Evolutionary conservation across 2,329 filamentous ascomycete genomes (phyloP), one percentile per base, ranked within the genome.

Genomic region (Cladosporium halotolerans): DNA sequence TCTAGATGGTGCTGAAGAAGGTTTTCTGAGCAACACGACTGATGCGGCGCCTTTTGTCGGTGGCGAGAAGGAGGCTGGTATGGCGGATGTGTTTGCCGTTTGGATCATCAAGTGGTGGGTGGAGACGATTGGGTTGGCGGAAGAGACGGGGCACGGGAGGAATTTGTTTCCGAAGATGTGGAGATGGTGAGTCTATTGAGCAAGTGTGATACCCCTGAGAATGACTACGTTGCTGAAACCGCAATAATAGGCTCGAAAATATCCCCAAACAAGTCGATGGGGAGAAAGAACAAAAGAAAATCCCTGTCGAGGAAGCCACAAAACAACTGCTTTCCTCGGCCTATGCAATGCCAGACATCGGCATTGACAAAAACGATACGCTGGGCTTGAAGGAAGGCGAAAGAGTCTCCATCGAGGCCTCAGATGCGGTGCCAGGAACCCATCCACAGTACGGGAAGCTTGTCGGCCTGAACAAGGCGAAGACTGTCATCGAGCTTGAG

Each of bases 81-180:
- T 61, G 11, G 59, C 59, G 8, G 59, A 61, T 39, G 51, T 61
- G 9, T 58, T 60, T 51, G 58, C 58, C 10, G 51, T 57, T 14
- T 61, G 59, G 59, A 58, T 61, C 53, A 50, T 61, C 38, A 60
- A 59, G 45, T 61, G 58, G 59, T 58, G 56, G 19, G 36, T 61
- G 14, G 51, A 57, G 46, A 60, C 58, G 10, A 33, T 60, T 7
- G 52, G 54, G 2, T 23, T 61, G 40, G 55, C 56, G 18, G 55
- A 59, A 41, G 50, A 57, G 40, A 45, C 53, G 6, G 58, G 59
- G 6, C 48, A 58, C 47, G 58, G 51, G 9, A 47, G 31, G 43
- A 28, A 56, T 9, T 53, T 54, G 9, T 60, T 57, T 19, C 59
- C 59, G 18, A 57, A 53, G 45, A 16, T 57, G 13, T 58, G 60